Base-by-base conservation (phyloP, 768 basidiomycete genomes). In the Glaciozyma martinii region DNA sequence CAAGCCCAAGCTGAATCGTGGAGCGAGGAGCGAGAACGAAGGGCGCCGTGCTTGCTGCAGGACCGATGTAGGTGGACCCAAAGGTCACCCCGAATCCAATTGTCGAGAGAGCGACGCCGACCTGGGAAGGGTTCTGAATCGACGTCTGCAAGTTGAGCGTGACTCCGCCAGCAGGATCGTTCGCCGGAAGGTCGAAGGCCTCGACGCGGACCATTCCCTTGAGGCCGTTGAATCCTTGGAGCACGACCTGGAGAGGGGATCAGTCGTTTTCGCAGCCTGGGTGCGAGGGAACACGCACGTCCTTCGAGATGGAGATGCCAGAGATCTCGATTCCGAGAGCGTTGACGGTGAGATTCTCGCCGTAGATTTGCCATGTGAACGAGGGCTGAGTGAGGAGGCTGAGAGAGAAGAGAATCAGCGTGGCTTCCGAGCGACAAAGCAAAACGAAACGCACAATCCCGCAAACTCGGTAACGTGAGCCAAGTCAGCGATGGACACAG, bases 91-190 rank as follows among this genome's bases (percentile, higher is more conserved):
- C 78, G 76, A 88, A 88, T 0, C 80, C 80, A 59, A 88, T 80
- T 4, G 81, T 80, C 16, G 19, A 19, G 21, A 47, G 46, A 6
- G 46, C 46, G 46, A 47, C 46, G 19, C 46, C 46, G 46, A 88
- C 85, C 80, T 87, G 86, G 1, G 86, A 85, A 40, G 87, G 87
- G 84, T 87, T 88, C 1, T 79, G 76, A 3, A 83, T 77, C 16
- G 79, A 80, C 0, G 86, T 82, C 60, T 85, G 77, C 21, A 88
- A 77, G 7, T 83, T 86, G 50, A 88, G 77, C 70, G 82, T 82
- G 61, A 88, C 84, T 16, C 87, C 86, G 25, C 86, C 87, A 13
- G 80, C 81, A 1, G 86, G 85, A 70, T 87, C 86, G 71, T 88
- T 80, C 15, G 80, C 78, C 0, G 87, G 86, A 32, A 88, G 75